phyloP scores from a whole-genome alignment of 164 flowering plant genomes.

The Macadamia tetraphylla region DNA sequence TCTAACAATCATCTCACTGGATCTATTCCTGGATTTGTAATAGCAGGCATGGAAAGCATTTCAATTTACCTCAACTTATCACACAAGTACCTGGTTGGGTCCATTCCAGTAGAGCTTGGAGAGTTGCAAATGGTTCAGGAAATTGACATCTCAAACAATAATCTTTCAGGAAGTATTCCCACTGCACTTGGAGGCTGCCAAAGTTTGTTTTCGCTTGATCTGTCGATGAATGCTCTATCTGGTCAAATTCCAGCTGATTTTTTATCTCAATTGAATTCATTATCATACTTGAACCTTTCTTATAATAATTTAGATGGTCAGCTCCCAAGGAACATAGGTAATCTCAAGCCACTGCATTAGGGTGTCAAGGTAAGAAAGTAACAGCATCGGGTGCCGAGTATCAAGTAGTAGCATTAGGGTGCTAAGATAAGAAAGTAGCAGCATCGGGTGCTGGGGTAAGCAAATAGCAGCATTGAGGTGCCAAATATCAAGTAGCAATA shows the following conservation, averaged over 20 bases:
- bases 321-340: conserved; percentile 32
- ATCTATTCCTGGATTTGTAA: conserved; percentile 30
- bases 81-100: conserved; percentile 34
- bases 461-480: too few relatives aligned
- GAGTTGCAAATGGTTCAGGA: conserved; percentile 47
- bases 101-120: conserved; percentile 46
- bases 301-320: conserved; percentile 30
- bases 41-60: conserved; percentile 31
- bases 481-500: too few relatives aligned
- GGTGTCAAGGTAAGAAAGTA: too few relatives aligned
- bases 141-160: conserved; percentile 55
- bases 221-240: conserved; percentile 43
- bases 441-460: too few relatives aligned
- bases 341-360: conserved; percentile 13
- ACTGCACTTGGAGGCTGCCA: conserved; percentile 33
- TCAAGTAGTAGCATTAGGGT: too few relatives aligned
- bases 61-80: conserved; percentile 47
- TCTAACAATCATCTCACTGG: conserved; percentile 20
- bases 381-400: neutral
- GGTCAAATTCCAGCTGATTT: conserved; percentile 31
- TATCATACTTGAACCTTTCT: conserved; percentile 19
- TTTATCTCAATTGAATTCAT: conserved; percentile 18
- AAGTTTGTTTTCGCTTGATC: conserved; percentile 43
- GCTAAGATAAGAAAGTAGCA: too few relatives aligned
- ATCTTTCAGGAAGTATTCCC: conserved; percentile 51